phyloP scores from a whole-genome alignment of 2,329 filamentous ascomycete species.

The Alternaria angustiovoidea region DNA sequence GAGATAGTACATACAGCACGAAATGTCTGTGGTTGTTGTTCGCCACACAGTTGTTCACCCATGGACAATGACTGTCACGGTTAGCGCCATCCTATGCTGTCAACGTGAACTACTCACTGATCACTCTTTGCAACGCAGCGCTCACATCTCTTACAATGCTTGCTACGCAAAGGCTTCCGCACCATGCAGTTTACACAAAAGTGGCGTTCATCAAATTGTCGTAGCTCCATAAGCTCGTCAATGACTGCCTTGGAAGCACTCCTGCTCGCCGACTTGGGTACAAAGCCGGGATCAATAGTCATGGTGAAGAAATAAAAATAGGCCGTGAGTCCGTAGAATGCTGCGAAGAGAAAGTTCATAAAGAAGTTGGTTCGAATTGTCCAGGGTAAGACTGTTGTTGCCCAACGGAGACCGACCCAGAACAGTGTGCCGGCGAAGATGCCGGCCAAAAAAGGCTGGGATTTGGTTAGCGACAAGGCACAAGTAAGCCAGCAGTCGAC shows the following conservation, averaged over 20 bases:
- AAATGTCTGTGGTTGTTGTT: conserved; percentile 97
- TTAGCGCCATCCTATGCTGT: conserved; percentile 23
- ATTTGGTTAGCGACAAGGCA: conserved; percentile 17
- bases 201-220: conserved; percentile 92
- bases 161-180: conserved; percentile 88
- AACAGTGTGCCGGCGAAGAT: conserved; percentile 91
- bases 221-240: conserved; percentile 80
- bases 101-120: conserved; percentile 69
- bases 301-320: conserved; percentile 92
- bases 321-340: conserved; percentile 69
- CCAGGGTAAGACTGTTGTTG: conserved; percentile 74
- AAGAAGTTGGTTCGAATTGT: conserved; percentile 74
- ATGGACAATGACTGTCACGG: conserved; percentile 83
- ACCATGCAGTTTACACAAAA: conserved; percentile 97
- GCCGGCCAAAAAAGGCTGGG: conserved; percentile 86
- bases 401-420: conserved; percentile 78
- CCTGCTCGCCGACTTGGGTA: conserved; percentile 88
- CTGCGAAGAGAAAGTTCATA: conserved; percentile 77
- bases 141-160: conserved; percentile 91
- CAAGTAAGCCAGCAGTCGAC: conserved; percentile 39
- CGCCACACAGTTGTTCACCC: conserved; percentile 96
- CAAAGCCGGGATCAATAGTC: conserved; percentile 88
- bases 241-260: conserved; percentile 90
- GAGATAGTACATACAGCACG: conserved; percentile 82
- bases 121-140: conserved; percentile 96